Evolutionary conservation across 2,329 filamentous ascomycete genomes (phyloP), one percentile per base, ranked within the genome.

Genomic region (Chrysosphaeria jannelii): DNA sequence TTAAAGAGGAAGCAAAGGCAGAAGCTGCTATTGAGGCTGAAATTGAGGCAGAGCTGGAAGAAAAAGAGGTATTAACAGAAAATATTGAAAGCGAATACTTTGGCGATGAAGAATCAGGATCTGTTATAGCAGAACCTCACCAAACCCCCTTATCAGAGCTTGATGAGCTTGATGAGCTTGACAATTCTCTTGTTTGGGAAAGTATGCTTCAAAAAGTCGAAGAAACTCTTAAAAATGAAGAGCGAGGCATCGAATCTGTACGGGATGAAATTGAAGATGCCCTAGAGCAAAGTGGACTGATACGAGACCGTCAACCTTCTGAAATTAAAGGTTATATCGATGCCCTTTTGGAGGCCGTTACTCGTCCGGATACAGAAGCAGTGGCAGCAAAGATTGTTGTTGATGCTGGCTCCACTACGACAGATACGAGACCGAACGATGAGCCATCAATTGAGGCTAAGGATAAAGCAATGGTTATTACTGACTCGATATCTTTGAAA

Each of bases 191-290:
- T 19, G 45, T 49, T 9, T 63, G 57, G 57, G 46, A 52, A 22
- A 50, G 57, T 23, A 49, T 61, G 37, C 55, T 52, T 33, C 39
- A 42, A 14, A 53, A 49, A 36, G 53, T 61, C 9, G 54, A 61
- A 26, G 47, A 59, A 25, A 51, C 53, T 3, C 52, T 64, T 25
- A 53, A 61, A 29, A 51, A 57, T 29, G 59, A 64, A 23, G 52
- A 56, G 21, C 39, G 49, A 8, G 57, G 57, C 13, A 36, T 57
- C 14, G 45, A 45, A 5, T 45, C 47, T 6, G 51, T 62, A 10
- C 45, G 52, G 21, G 54, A 58, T 27, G 51, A 53, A 5, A 51
- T 63, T 13, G 47, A 55, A 28, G 47, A 57, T 20, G 57, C 57
- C 2, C 43, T 63, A 2, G 47, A 53, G 27, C 48, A 57, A 34